Conservation (phyloP, 2,329 filamentous ascomycete genomes). For the Colletotrichum echinochloae region DNA sequence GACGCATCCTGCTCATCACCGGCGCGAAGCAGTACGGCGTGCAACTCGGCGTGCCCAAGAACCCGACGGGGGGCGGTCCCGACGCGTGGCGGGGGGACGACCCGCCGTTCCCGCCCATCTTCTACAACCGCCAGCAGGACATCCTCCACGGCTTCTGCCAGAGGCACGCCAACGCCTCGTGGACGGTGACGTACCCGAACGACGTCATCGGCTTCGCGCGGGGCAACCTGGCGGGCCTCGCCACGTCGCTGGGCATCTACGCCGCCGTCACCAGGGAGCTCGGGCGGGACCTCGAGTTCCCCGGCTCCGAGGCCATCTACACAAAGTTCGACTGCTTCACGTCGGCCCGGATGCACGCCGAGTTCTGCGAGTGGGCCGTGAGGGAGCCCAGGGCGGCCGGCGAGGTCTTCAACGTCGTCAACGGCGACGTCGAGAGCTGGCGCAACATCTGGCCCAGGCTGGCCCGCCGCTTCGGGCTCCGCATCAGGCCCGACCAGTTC, state of each 20-base stretch:
- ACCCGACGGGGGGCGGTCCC: conserved; percentile 61
- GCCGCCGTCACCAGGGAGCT: conserved; percentile 52
- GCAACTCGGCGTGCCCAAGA: conserved; percentile 60
- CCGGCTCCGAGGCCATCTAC: conserved; percentile 52
- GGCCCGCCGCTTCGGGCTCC: conserved; percentile 50
- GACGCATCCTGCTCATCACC: conserved; percentile 61
- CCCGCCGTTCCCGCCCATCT: conserved; percentile 53
- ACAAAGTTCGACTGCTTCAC: conserved; percentile 50
- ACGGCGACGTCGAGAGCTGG: conserved; percentile 10
- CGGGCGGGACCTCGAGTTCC: conserved; percentile 49
- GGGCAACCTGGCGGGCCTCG: conserved; percentile 56
- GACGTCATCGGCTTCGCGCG: conserved; percentile 50
- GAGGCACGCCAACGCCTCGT: conserved; percentile 40
- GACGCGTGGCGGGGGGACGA: conserved; percentile 55
- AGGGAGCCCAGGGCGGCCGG: conserved; percentile 48
- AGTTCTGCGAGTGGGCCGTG: conserved; percentile 53
- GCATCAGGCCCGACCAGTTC: conserved; percentile 49
- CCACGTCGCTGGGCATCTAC: conserved; percentile 57
- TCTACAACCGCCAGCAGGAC: conserved; percentile 64
- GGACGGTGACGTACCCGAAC: conserved; percentile 50
- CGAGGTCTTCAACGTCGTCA: conserved; percentile 54
- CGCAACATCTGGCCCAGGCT: conserved; percentile 52
- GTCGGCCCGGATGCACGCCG: conserved; percentile 49
- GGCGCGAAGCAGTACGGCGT: conserved; percentile 66
- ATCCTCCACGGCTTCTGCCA: conserved; percentile 51